Evolutionary conservation across 2,329 filamentous ascomycete species (phyloP).

Genomic region (Colletotrichum tropicale): DNA sequence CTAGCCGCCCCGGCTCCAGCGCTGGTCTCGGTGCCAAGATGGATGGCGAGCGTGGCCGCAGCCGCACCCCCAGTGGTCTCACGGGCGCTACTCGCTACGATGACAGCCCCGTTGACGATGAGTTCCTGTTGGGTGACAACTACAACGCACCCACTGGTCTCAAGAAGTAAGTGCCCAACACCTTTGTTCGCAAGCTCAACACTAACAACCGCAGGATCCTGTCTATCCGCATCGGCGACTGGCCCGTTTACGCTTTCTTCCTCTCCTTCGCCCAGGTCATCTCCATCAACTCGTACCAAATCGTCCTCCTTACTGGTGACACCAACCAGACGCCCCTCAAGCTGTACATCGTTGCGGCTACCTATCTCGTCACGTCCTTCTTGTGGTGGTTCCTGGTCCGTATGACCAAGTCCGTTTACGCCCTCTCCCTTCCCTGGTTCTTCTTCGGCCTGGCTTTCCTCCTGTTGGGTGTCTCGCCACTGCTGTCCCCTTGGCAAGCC

Average conservation of each 20-base stretch:
- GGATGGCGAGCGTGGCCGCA: conserved; percentile 24
- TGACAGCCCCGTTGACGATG: conserved; percentile 27
- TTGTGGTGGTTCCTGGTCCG: conserved; percentile 70
- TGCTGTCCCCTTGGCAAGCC: conserved; percentile 38
- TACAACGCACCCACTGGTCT: conserved; percentile 62
- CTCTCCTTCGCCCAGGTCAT: conserved; percentile 68
- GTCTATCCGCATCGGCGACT: conserved; percentile 63
- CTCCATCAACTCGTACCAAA: conserved; percentile 70
- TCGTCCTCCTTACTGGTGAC: conserved; percentile 69
- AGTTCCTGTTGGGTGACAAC: conserved; percentile 61
- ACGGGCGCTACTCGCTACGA: conserved; percentile 25
- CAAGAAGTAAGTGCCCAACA: conserved; percentile 45
- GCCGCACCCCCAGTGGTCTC: conserved; percentile 30
- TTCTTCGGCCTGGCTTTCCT: conserved; percentile 69
- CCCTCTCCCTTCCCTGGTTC: conserved; percentile 65
- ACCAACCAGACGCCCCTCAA: conserved; percentile 62
- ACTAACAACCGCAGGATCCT: conserved; percentile 29
- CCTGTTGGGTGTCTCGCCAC: conserved; percentile 67
- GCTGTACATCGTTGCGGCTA: conserved; percentile 63
- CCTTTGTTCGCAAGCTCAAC: conserved; percentile 25
- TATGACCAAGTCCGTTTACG: conserved; percentile 58
- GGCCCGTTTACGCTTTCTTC: conserved; percentile 67
- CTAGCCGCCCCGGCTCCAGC: conserved; percentile 17
- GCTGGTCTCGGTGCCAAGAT: conserved; percentile 24
- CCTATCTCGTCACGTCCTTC: conserved; percentile 62